Conservation (phyloP, 2,329 filamentous ascomycete species). For the Cladophialophora bantiana region DNA sequence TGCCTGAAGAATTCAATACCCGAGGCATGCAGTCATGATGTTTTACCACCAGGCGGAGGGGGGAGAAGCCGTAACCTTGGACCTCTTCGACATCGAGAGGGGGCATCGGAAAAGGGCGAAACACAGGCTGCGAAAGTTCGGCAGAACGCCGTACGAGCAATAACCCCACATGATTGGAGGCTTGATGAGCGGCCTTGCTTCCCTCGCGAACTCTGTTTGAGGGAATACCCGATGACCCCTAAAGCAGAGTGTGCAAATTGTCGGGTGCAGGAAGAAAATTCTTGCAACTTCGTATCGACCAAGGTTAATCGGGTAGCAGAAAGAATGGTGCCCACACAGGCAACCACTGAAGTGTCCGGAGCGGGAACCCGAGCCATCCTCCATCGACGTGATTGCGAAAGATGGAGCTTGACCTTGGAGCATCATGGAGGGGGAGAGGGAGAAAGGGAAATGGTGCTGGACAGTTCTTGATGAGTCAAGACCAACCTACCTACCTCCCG, state of each 20-base stretch:
- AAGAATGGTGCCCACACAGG: background rate
- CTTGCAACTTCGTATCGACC: background rate
- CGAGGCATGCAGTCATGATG: background rate
- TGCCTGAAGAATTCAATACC: background rate
- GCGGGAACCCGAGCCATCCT: background rate
- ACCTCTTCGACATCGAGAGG: too few species aligned
- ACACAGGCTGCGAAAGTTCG: background rate
- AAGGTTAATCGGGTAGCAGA: background rate
- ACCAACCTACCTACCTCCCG: too few species aligned
- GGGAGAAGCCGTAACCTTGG: too few species aligned
- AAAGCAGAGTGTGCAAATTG: background rate
- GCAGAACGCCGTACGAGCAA: conserved; percentile 6
- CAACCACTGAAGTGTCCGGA: background rate
- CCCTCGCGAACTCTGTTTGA: conserved; percentile 2
- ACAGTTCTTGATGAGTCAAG: background rate
- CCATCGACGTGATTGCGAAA: background rate
- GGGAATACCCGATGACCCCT: background rate
- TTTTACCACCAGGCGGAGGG: background rate
- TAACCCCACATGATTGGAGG: background rate
- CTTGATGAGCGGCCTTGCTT: background rate
- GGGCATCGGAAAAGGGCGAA: background rate
- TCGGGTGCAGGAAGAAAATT: background rate
- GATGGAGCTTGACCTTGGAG: background rate
- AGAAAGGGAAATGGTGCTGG: background rate
- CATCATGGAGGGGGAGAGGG: background rate